Base-by-base conservation (phyloP, 2,329 filamentous ascomycete species). In the Ciborinia camelliae region DNA sequence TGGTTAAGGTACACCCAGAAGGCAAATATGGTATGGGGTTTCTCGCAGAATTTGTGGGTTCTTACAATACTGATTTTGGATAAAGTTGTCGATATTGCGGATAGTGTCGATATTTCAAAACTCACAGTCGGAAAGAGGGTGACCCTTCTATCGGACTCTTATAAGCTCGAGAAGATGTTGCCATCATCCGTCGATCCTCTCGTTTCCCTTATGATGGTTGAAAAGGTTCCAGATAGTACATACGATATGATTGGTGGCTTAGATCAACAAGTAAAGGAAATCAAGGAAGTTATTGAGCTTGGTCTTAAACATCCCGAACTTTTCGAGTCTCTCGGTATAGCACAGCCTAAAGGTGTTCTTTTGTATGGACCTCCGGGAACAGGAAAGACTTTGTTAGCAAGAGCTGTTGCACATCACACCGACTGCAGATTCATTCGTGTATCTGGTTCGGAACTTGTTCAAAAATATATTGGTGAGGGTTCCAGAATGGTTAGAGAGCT, bases 241-340 rank as follows among this genome's bases (percentile, higher is more conserved):
- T 99, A 99, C 83, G 95, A 99, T 81, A 99, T 99, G 95, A 99
- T 99, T 77, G 95, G 95, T 80, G 95, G 95, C 71, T 82, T 99
- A 68, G 95, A 99, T 77, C 94, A 99, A 78, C 95, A 99, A 77
- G 98, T 99, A 82, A 98, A 99, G 82, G 95, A 99, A 78, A 99
- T 99, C 84, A 99, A 99, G 81, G 95, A 99, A 80, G 95, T 99
- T 73, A 98, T 99, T 77, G 95, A 99, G 82, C 89, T 99, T 52
- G 95, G 95, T 70, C 86, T 99, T 68, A 97, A 98, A 82, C 95
- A 99, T 78, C 95, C 95, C 7, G 95, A 99, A 80, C 87, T 99
- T 43, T 99, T 99, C 80, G 95, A 99, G 80, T 97, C 92, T n/a
- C 87, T 99, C 65, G 95, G 95, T 73, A 99, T 99, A 73, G 95